phyloP scores from a whole-genome alignment of 179 eudicot species.

The Spinacia oleracea region DNA sequence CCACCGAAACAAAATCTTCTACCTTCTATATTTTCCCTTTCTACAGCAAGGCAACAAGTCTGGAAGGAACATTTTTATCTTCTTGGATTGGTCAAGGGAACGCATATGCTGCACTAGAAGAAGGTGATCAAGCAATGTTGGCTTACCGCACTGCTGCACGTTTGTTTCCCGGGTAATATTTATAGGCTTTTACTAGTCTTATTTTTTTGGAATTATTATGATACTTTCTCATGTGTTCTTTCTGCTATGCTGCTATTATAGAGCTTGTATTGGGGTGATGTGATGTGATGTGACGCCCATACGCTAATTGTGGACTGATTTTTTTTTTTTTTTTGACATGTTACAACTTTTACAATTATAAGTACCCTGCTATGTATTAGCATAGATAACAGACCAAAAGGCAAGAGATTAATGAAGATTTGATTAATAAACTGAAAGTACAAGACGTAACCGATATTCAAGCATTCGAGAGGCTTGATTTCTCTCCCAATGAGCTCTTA shows the following conservation, averaged over 20 bases:
- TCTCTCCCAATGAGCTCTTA: too few species aligned
- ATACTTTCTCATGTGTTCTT: not conserved
- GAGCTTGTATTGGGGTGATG: slow-evolving; percentile 1
- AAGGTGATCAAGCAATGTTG: slow-evolving; percentile 99
- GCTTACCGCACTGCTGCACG: slow-evolving; percentile 98
- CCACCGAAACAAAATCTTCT: not conserved
- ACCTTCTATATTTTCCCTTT: slow-evolving; percentile 15
- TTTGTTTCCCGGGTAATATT: slow-evolving; percentile 88
- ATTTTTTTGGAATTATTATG: not conserved
- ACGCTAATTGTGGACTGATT: not conserved
- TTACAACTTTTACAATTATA: not conserved
- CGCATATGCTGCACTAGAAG: slow-evolving; percentile 95
- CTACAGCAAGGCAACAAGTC: slow-evolving; percentile 86
- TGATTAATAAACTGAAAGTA: too few species aligned
- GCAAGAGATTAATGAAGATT: too few species aligned
- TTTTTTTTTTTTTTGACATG: slow-evolving; percentile 1
- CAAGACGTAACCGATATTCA: too few species aligned
- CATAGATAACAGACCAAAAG: too few species aligned
- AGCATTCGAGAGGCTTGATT: too few species aligned
- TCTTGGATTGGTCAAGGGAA: slow-evolving; percentile 98
- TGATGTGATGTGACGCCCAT: slow-evolving; percentile 2
- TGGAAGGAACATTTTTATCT: slow-evolving; percentile 87
- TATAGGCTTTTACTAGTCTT: slow-evolving; percentile 11
- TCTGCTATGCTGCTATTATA: not conserved
- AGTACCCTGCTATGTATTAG: too few species aligned